These are phyloP conservation scores for Leccinum pseudoinsigne DNA, from an alignment of 1,284 basidiomycete species.

Conservation along the genomic window DNA sequence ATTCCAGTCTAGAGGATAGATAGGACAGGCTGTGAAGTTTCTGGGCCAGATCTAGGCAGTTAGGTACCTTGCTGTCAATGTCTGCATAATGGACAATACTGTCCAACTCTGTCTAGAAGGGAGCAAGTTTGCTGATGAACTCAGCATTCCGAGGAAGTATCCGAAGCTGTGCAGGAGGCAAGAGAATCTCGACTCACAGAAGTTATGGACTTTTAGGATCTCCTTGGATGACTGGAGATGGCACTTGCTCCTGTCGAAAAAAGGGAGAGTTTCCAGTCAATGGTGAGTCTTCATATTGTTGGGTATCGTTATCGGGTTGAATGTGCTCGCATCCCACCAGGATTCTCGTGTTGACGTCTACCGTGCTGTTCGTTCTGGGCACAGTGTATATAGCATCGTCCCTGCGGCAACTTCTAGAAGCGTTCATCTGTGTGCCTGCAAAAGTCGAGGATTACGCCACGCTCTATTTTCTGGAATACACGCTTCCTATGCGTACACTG, in stretches of 20 bases:
- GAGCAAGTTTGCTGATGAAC: not conserved
- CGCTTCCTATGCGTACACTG: slow-evolving; percentile 10
- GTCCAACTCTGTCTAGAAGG: not conserved
- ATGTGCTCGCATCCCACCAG: slow-evolving; percentile 1
- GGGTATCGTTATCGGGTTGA: not conserved
- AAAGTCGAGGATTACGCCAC: slow-evolving; percentile 10
- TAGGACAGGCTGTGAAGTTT: not conserved
- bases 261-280: not conserved
- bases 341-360: slow-evolving; percentile 18
- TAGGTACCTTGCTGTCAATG: not conserved
- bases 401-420: slow-evolving; percentile 18
- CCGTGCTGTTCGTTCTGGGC: slow-evolving; percentile 15
- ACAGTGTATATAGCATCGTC: slow-evolving; percentile 16
- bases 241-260: slow-evolving; percentile 12
- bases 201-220: no score
- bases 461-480: slow-evolving; percentile 14
- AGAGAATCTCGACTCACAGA: no score
- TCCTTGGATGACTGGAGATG: no score
- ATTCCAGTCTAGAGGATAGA: not conserved
- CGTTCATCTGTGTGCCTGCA: slow-evolving; percentile 15
- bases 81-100: not conserved
- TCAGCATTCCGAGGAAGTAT: not conserved
- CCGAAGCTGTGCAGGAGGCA: no score
- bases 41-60: not conserved
- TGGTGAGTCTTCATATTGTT: slow-evolving; percentile 3